phyloP scores from a whole-genome alignment of 441 rosid species.

The Adansonia grandidieri region DNA sequence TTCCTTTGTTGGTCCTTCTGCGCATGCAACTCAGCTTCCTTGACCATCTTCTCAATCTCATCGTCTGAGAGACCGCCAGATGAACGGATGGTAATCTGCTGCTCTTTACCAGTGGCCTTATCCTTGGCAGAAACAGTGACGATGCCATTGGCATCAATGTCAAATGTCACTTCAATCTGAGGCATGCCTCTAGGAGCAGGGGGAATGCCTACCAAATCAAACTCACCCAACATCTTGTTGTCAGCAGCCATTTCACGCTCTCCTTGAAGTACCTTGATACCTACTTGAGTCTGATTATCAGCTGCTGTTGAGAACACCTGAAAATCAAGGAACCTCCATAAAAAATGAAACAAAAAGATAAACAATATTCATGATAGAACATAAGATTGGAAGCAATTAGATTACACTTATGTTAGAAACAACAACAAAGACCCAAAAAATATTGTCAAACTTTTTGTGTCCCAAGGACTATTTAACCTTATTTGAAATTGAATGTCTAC shows the following conservation, averaged over 20 bases:
- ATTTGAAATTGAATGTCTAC: too few species aligned
- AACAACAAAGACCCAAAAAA: background rate
- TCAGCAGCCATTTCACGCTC: slow-evolving; percentile 96
- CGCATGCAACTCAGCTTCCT: slow-evolving; percentile 81
- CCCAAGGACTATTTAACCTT: background rate
- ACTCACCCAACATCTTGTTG: slow-evolving; percentile 86
- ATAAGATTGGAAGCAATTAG: background rate
- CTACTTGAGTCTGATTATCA: slow-evolving; percentile 96
- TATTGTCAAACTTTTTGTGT: background rate
- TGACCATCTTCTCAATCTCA: slow-evolving; percentile 93
- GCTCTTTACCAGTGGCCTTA: slow-evolving; percentile 85
- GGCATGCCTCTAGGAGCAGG: slow-evolving; percentile 94
- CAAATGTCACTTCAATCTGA: slow-evolving; percentile 93
- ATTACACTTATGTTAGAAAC: background rate
- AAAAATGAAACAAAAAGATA: background rate
- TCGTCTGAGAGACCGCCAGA: slow-evolving; percentile 94
- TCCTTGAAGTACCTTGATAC: slow-evolving; percentile 95
- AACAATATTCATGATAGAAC: background rate
- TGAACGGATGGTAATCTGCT: slow-evolving; percentile 92
- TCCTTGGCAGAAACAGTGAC: slow-evolving; percentile 98
- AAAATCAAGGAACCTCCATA: background rate
- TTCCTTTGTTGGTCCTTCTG: slow-evolving; percentile 86
- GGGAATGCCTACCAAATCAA: slow-evolving; percentile 90
- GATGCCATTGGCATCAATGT: slow-evolving; percentile 95
- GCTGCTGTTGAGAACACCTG: slow-evolving; percentile 98